Conservation (phyloP, 768 basidiomycete genomes). For the Boletus tomentosulus region DNA sequence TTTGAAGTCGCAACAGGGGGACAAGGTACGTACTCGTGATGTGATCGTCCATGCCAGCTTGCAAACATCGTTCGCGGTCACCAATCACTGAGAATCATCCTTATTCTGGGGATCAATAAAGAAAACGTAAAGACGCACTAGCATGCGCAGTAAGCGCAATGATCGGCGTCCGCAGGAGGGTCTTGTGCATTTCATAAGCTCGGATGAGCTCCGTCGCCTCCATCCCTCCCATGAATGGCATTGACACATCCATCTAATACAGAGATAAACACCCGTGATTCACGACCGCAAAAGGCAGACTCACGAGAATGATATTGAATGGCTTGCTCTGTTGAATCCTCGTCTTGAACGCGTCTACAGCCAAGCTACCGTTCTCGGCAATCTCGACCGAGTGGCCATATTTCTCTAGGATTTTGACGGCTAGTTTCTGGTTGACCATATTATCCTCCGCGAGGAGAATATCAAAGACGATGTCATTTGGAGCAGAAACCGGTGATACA, state of each 20-base stretch:
- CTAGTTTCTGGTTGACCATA: slow-evolving; percentile 91
- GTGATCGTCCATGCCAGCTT: slow-evolving; percentile 81
- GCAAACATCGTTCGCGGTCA: slow-evolving; percentile 68
- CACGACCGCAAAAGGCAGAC: slow-evolving; percentile 26
- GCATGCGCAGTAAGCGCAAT: slow-evolving; percentile 97
- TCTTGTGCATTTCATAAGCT: slow-evolving; percentile 70
- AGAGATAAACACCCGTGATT: slow-evolving; percentile 1
- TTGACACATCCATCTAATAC: slow-evolving; percentile 91
- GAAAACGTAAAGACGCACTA: slow-evolving; percentile 51
- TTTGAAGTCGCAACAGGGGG: neutral
- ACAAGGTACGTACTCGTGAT: slow-evolving; percentile 61
- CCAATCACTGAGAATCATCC: slow-evolving; percentile 67
- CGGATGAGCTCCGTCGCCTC: slow-evolving; percentile 94
- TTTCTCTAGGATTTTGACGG: slow-evolving; percentile 94
- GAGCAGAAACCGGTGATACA: slow-evolving; percentile 79
- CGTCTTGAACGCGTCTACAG: slow-evolving; percentile 87
- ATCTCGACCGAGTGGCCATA: slow-evolving; percentile 95
- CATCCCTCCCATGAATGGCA: slow-evolving; percentile 99
- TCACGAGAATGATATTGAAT: slow-evolving; percentile 88
- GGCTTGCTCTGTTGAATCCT: slow-evolving; percentile 65
- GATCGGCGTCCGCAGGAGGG: slow-evolving; percentile 76
- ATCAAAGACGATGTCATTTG: slow-evolving; percentile 83
- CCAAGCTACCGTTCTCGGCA: slow-evolving; percentile 93
- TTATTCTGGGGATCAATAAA: slow-evolving; percentile 7
- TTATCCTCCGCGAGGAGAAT: slow-evolving; percentile 98